Evolutionary conservation across 352 stramenopile genomes (phyloP), one percentile per base, ranked within the genome.

Genomic region (Pilasporangium apinafurcum): DNA sequence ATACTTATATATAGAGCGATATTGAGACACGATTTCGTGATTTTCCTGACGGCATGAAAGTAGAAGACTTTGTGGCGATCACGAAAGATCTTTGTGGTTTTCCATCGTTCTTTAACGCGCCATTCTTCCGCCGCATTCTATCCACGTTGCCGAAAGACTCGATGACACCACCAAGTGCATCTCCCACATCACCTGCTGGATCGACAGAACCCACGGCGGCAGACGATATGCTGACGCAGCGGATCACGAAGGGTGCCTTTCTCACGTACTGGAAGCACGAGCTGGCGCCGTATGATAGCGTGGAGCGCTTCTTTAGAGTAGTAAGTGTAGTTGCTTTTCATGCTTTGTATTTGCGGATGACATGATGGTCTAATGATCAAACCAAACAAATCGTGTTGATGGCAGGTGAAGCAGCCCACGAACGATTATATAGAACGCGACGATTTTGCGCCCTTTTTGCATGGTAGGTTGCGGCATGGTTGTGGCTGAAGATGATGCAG

Each of bases 41-140:
- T 17, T 89, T 86, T 37, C 58, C 76, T 1, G 78, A 93, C 12
- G 81, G 81, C 28, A 89, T 93, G 74, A 88, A 85, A 36, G 72
- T 91, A 9, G 77, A 91, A 42, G 75, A 88, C 37, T 93, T 93
- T 53, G 94, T 98, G 28, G 75, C 90, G 5, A 93, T 99, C 21
- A 98, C 95, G 3, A 99, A 99, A 62, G 96, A 98, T 44, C 67
- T 99, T 14, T 99, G 95, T 60, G 81, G 86, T 8, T 98, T 99
- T 63, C 96, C 96, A n/a, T 97, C 92, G 17, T 99, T 99, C 68
- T 98, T 99, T 61, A 98, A 98, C 57, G 84, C 86, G 25, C 92
- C 95, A 33, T 85, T 99, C 26, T 99, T 98, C 61, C 67, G 83
- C 33, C 77, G 95, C 5, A 97, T 99, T 38, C 44, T 82, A 13